Base-by-base conservation (phyloP, 352 stramenopile species). In the Phytophthora litchii region DNA sequence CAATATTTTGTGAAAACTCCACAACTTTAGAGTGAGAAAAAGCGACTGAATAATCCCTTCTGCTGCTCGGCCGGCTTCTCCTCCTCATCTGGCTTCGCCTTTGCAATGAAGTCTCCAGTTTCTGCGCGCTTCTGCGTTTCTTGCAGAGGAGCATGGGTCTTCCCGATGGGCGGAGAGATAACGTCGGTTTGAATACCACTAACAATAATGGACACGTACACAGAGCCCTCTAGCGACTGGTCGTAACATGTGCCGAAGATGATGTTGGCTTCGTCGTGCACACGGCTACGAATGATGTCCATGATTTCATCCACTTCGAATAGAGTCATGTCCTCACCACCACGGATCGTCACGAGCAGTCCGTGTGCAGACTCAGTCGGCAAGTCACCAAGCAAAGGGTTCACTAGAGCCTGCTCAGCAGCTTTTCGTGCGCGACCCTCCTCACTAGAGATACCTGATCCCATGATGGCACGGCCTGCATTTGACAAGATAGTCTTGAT, bases 341-440 rank as follows among this genome's bases (percentile, higher is more conserved):
- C 95, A 8, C 96, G 89, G 54, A 98, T 97, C 46, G 97, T 99
- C 47, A 99, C 97, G 9, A 99, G 83, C 38, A 99, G 82, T 3
- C 96, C 91, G 38, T 96, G 83, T 1, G 96, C 95, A 36, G 88
- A 91, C 38, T 96, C 90, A 21, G 97, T 98, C 6, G 96, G 90
- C 45, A 98, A 77, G 41, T 99, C 85, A 27, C 86, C 96, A 3
- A 99, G 78, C 29, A 98, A 68, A 14, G 96, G 96, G 60, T 95
- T 98, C 37, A 97, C 95, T 47, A 99, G 91, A n/a, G 96, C 96
- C 32, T 96, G 89, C 42, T 95, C 80, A 5, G 96, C 95, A 12
- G 95, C 94, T 70, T 97, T 89, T 31, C 80, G 74, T 1, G 96
- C 95, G 13, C 94, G 81, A 4, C 81, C 81, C n/a, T 93, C 80